Base-by-base conservation (phyloP, 768 basidiomycete genomes). In the Serendipita indica region DNA sequence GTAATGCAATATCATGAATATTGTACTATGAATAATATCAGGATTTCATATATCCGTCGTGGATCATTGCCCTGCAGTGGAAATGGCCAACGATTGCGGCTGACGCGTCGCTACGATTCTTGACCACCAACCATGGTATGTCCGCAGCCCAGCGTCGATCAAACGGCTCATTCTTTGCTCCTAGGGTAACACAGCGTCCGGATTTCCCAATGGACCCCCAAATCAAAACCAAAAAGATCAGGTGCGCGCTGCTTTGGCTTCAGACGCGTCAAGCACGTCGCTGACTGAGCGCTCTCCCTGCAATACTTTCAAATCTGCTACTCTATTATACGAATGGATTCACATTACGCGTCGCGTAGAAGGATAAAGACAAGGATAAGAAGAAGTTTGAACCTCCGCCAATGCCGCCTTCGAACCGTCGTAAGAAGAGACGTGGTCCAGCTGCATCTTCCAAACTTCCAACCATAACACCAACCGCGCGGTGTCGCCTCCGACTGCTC, bases 331-430 rank as follows among this genome's bases (percentile, higher is more conserved):
- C 25, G 43, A 46, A 7, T 54, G 18, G 20, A 27, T 54, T 6
- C 7, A 6, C 27, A 18, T 4, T 77, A 71, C 62, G 63, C 46
- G 64, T 72, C 69, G 66, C 68, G 70, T 64, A 68, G 60, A 70
- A 77, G 57, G 78, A 72, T 73, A 71, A 74, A 63, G 72, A 74
- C 43, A 73, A 76, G 65, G 60, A 72, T 72, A 80, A 83, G 72
- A 96, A 97, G 81, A 93, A 94, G 74, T 98, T 93, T 92, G 94
- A 98, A 70, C 92, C 94, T 5, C 94, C 94, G 66, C 80, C 96
- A 60, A 93, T 94, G 13, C 96, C 94, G 45, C 86, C 90, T 61
- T 89, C 97, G 33, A 93, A 93, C 49, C 96, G 93, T 80, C 93
- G 91, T 81, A 98, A 92, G 76, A 76, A 74, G 70, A 80, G 81